Percentiles rank a stretch among this genome's conserved stretches.
phyloP scores from a whole-genome alignment of 257 asterid genomes.

The Verbascum thapsus region DNA sequence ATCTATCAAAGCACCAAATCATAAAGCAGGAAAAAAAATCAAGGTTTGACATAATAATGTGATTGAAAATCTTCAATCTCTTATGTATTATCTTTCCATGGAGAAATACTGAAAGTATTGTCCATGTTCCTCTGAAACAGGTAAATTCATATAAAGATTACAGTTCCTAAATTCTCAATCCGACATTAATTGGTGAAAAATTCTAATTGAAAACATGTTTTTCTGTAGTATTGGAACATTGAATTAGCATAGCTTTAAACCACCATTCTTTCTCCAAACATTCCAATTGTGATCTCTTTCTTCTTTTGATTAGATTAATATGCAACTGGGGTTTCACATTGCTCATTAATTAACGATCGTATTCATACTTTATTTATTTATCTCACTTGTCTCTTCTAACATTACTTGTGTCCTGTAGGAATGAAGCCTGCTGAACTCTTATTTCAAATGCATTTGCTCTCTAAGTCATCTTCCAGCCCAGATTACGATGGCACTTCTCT shows the following conservation, averaged over 20 bases:
- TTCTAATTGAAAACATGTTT: background rate
- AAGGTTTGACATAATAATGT: too few species aligned
- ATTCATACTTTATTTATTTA: background rate
- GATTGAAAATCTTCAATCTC: too few species aligned
- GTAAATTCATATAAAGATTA: too few species aligned
- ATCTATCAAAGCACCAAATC: too few species aligned
- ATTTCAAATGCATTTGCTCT: constrained; percentile 84
- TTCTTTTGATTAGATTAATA: background rate
- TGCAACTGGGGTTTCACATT: constrained; percentile 4
- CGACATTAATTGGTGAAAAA: background rate
- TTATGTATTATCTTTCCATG: too few species aligned
- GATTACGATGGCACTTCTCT: constrained; percentile 35
- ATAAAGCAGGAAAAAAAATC: too few species aligned
- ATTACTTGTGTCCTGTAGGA: constrained; percentile 63
- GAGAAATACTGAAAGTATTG: too few species aligned
- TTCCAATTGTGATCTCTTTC: background rate
- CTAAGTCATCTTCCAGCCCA: constrained; percentile 30
- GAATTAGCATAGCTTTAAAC: background rate
- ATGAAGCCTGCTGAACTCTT: constrained; percentile 79
- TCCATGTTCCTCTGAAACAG: too few species aligned
- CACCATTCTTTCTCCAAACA: background rate
- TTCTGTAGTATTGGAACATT: background rate
- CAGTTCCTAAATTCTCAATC: background rate
- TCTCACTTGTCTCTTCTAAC: constrained; percentile 8
- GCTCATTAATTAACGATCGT: background rate